A percentile compares a stretch with the other conserved stretches of the same genome.
Conservation (phyloP, 2,329 filamentous ascomycete genomes). For the Nothophoma quercina region DNA sequence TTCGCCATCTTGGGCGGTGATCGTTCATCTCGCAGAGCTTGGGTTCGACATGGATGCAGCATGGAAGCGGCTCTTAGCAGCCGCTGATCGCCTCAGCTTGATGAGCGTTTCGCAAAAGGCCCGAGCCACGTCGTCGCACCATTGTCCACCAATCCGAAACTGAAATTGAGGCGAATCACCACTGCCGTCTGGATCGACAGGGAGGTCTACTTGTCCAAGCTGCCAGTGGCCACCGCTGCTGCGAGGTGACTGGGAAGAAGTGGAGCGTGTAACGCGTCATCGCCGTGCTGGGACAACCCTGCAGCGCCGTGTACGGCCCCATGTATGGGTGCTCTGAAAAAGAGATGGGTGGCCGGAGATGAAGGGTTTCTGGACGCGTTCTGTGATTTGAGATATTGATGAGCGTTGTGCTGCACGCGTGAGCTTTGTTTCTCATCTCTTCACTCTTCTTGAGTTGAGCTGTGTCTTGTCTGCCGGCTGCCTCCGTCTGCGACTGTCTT, state of each 20-base stretch:
- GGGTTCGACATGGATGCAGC: not conserved
- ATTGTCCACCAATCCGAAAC: conserved; percentile 10
- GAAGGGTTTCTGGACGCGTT: conserved; percentile 4
- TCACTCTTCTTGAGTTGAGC: not conserved
- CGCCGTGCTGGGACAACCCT: conserved; percentile 12
- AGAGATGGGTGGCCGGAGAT: conserved; percentile 10
- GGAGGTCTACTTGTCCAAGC: conserved; percentile 8
- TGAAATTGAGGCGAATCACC: conserved; percentile 1
- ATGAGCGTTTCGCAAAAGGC: conserved; percentile 18
- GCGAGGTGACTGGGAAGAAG: not conserved
- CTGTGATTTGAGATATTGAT: conserved; percentile 13
- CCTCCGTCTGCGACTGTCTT: conserved; percentile 10
- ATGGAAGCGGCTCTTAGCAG: conserved; percentile 3
- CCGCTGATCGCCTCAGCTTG: conserved; percentile 14
- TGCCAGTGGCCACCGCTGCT: not conserved
- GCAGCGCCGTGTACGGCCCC: conserved; percentile 10
- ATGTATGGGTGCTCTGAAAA: conserved; percentile 2
- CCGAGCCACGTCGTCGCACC: conserved; percentile 15
- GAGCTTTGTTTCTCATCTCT: conserved; percentile 13
- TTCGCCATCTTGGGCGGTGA: not conserved
- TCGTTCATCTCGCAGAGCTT: conserved; percentile 3
- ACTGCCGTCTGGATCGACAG: conserved; percentile 8
- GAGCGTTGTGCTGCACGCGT: conserved; percentile 3
- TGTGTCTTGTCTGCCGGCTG: not conserved
- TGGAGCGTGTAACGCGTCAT: conserved; percentile 19